Conservation (phyloP, 2,329 filamentous ascomycete genomes). For the Nectriaceae sp. region DNA sequence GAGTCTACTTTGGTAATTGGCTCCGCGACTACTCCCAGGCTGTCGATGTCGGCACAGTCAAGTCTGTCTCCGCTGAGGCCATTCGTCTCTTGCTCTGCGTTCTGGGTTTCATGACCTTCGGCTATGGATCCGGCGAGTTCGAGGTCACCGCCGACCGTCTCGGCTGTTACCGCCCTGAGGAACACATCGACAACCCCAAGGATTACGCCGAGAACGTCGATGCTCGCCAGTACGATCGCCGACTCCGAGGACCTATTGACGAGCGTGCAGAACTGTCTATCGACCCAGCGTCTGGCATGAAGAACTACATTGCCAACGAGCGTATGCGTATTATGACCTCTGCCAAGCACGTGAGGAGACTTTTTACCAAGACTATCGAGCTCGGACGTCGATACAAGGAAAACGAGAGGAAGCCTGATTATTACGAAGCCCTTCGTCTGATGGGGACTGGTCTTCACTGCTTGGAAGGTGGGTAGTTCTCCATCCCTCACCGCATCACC, state of each 20-base stretch:
- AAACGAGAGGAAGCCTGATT: constrained; percentile 64
- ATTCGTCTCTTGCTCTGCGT: constrained; percentile 89
- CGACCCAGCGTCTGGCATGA: constrained; percentile 75
- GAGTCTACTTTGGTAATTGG: constrained; percentile 97
- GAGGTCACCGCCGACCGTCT: constrained; percentile 81
- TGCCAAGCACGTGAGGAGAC: constrained; percentile 71
- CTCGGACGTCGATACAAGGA: constrained; percentile 72
- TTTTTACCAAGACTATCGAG: constrained; percentile 74
- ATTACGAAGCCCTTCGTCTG: constrained; percentile 83
- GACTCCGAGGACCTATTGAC: constrained; percentile 80
- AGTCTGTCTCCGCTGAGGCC: constrained; percentile 85
- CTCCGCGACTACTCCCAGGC: constrained; percentile 91
- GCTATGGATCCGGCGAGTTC: constrained; percentile 82
- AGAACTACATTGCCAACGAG: constrained; percentile 95
- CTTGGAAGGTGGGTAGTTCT: constrained; percentile 62
- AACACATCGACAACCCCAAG: constrained; percentile 75
- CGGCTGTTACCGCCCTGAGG: constrained; percentile 80
- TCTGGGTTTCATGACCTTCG: constrained; percentile 85
- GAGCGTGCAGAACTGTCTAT: constrained; percentile 77
- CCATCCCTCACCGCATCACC: neutral
- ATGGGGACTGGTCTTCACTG: constrained; percentile 89
- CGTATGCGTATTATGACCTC: constrained; percentile 77
- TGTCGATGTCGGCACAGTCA: constrained; percentile 89
- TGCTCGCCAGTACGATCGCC: constrained; percentile 77
- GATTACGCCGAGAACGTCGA: constrained; percentile 91